Conservation (phyloP, 371 early-diverging fungal genomes). For the Apophysomyces trapeziformis region DNA sequence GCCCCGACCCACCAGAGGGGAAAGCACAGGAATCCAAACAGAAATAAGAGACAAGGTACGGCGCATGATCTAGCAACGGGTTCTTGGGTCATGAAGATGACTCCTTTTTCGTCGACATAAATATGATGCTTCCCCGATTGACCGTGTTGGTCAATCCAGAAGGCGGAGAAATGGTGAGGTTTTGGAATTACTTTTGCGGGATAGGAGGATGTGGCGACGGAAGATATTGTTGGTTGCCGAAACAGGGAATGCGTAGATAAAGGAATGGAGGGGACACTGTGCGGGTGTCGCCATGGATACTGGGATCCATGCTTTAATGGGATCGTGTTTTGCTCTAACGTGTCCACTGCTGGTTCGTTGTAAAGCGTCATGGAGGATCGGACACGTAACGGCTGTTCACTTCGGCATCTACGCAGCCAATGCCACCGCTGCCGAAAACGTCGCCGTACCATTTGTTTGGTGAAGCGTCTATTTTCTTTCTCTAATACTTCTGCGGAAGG, state of each 20-base stretch:
- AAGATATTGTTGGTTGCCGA: slow-evolving; percentile 15
- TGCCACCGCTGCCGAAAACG: slow-evolving; percentile 1
- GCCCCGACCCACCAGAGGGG: slow-evolving; percentile 26
- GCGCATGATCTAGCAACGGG: slow-evolving; percentile 11
- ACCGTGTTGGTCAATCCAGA: slow-evolving; percentile 18
- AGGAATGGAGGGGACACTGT: background rate
- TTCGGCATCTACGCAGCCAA: background rate
- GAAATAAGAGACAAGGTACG: slow-evolving; percentile 10
- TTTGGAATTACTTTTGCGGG: slow-evolving; percentile 11
- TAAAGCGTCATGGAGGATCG: slow-evolving; percentile 11
- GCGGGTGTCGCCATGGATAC: background rate
- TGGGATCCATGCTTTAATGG: slow-evolving; percentile 2
- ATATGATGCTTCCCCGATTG: slow-evolving; percentile 2
- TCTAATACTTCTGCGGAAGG: background rate
- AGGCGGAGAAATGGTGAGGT: slow-evolving; percentile 21
- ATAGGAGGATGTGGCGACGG: slow-evolving; percentile 17
- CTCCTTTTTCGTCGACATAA: slow-evolving; percentile 16
- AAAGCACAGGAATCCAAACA: slow-evolving; percentile 22
- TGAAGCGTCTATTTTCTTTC: background rate
- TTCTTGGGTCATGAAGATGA: slow-evolving; percentile 5
- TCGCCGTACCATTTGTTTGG: background rate
- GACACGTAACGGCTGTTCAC: background rate
- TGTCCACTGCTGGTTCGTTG: background rate
- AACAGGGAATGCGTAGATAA: background rate
- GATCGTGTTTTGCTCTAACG: background rate